These are phyloP conservation scores for Podosphaera xanthii DNA, from an alignment of 2,329 filamentous ascomycete genomes.

Conservation along the genomic window DNA sequence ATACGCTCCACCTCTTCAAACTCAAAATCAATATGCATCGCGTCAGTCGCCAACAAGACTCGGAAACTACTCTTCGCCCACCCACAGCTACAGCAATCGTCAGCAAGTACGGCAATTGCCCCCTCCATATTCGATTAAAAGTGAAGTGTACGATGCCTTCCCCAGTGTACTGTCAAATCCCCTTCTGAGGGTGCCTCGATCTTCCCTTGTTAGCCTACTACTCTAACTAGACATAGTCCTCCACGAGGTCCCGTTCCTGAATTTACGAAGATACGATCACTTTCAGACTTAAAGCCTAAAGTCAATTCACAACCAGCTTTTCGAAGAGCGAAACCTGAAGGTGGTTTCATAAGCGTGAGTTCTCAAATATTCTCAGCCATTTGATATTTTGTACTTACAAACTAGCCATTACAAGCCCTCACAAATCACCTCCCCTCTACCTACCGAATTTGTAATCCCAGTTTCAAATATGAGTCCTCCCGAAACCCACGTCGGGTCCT, in stretches of 20 bases:
- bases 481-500: constrained; percentile 85
- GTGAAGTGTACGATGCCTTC: constrained; percentile 50
- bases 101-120: constrained; percentile 42
- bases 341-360: constrained; percentile 88
- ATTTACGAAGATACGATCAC: constrained; percentile 55
- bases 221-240: constrained; percentile 22
- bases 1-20: constrained; percentile 39
- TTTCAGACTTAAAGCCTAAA: constrained; percentile 56
- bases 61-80: constrained; percentile 33
- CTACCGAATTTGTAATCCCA: constrained; percentile 93
- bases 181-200: constrained; percentile 33
- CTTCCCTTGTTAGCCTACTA: constrained; percentile 31
- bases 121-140: constrained; percentile 43
- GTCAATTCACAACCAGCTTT: constrained; percentile 77
- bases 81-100: constrained; percentile 29
- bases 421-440: constrained; percentile 84
- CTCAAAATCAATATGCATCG: constrained; percentile 23
- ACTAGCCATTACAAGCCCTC: constrained; percentile 75
- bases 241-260: constrained; percentile 56
- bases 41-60: constrained; percentile 62
- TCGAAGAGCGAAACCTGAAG: constrained; percentile 82
- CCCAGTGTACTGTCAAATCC: constrained; percentile 49
- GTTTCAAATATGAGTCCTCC: constrained; percentile 96
- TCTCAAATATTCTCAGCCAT: background rate
- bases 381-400: background rate